phyloP scores from a whole-genome alignment of 192 early-diverging fungal species.

The Lobulomyces angularis region DNA sequence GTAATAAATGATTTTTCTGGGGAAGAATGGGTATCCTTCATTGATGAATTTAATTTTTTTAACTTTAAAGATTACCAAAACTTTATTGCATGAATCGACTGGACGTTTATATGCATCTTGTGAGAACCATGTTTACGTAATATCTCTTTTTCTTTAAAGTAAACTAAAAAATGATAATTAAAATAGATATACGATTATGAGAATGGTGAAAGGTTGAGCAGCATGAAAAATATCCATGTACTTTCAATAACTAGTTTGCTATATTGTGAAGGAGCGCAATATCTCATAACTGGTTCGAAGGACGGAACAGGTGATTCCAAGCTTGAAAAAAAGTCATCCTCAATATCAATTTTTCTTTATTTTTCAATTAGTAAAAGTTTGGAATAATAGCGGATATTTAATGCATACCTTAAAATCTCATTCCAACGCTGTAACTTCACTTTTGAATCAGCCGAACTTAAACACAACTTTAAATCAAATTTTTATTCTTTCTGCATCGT shows the following conservation, averaged over 20 bases:
- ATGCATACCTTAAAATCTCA: slow-evolving; percentile 26
- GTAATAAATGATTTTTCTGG: slow-evolving; percentile 24
- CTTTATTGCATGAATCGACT: slow-evolving; percentile 8
- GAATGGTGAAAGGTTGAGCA: slow-evolving; percentile 23
- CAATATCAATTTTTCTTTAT: neutral
- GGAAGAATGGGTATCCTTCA: slow-evolving; percentile 36
- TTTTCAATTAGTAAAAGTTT: slow-evolving; percentile 28
- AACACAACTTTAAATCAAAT: slow-evolving; percentile 11
- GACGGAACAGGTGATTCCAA: slow-evolving; percentile 27
- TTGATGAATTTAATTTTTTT: too few relatives aligned
- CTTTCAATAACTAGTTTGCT: slow-evolving; percentile 31
- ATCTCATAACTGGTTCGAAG: slow-evolving; percentile 34
- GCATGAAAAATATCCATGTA: slow-evolving; percentile 22
- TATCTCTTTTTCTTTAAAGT: neutral
- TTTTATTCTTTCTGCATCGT: slow-evolving; percentile 29
- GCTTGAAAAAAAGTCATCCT: neutral
- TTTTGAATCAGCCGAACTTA: slow-evolving; percentile 15
- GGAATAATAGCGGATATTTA: slow-evolving; percentile 25
- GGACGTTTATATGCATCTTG: slow-evolving; percentile 26
- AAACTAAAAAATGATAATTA: neutral
- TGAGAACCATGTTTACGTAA: slow-evolving; percentile 28
- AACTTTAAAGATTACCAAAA: too few relatives aligned
- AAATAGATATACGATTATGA: slow-evolving; percentile 33
- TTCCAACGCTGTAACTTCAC: slow-evolving; percentile 28
- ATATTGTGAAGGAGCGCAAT: slow-evolving; percentile 21